Conservation (phyloP, 441 rosid species). For the Macaranga tanarius region DNA sequence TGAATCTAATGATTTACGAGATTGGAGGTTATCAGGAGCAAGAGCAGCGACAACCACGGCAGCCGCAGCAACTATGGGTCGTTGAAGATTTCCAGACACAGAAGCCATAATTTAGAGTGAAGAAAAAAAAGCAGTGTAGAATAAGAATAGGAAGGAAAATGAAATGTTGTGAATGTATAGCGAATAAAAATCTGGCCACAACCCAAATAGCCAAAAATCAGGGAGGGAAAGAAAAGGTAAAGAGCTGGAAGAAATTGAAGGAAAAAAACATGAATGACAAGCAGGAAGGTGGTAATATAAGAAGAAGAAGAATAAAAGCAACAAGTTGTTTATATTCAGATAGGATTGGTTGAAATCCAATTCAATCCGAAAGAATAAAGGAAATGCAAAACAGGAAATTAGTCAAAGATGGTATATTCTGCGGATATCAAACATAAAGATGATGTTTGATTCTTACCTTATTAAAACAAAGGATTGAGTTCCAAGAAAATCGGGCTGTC, state of each 20-base stretch:
- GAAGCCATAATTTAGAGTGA: constrained; percentile 59
- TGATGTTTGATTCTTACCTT: too few species aligned
- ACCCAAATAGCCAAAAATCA: constrained; percentile 23
- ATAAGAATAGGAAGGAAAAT: constrained; percentile 15
- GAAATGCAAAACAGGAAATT: not conserved
- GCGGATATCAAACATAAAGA: too few species aligned
- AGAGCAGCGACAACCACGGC: constrained; percentile 76
- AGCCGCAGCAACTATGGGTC: constrained; percentile 81
- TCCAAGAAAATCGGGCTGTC: constrained; percentile 37
- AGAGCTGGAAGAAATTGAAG: constrained; percentile 30
- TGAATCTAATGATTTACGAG: constrained; percentile 36
- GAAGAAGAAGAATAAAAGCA: too few species aligned
- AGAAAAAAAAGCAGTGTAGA: constrained; percentile 29
- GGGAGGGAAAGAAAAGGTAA: constrained; percentile 8
- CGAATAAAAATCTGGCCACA: constrained; percentile 5
- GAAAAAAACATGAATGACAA: not conserved
- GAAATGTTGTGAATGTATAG: not conserved
- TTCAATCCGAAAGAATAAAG: not conserved
- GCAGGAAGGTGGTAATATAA: too few species aligned
- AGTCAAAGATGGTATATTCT: not conserved
- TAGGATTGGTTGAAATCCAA: not conserved
- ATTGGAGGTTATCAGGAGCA: constrained; percentile 54
- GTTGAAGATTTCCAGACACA: constrained; percentile 67
- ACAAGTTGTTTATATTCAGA: too few species aligned
- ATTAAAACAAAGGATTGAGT: not conserved